Evolutionary conservation across 495 filamentous ascomycete genomes (phyloP).

Genomic region (Beverwykella pulmonaria): DNA sequence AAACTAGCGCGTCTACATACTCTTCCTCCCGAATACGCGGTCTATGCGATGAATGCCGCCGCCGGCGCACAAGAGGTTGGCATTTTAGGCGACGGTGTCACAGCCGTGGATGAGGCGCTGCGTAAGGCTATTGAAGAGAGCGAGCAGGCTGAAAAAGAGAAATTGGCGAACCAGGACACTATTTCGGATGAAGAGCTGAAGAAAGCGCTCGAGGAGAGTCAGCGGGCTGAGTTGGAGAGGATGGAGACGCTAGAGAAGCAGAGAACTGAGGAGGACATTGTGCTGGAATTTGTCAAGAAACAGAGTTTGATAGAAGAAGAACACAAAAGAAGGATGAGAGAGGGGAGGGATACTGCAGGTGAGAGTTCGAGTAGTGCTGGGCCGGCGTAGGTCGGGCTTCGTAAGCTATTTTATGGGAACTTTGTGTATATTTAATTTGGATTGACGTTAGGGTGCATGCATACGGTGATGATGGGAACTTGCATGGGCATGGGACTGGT

Average conservation of each 20-base stretch:
- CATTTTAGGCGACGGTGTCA: constrained; percentile 14
- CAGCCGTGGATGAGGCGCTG: constrained; percentile 11
- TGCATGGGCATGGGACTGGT: background rate
- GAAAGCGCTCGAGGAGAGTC: constrained; percentile 54
- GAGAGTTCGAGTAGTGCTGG: constrained; percentile 15
- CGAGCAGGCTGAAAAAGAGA: constrained; percentile 12
- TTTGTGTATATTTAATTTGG: no score
- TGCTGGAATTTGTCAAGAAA: constrained; percentile 76
- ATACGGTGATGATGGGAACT: no score
- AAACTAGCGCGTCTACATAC: constrained; percentile 35
- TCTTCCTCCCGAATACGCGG: constrained; percentile 3
- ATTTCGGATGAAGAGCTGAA: constrained; percentile 44
- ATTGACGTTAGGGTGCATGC: no score
- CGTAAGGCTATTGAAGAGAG: constrained; percentile 39
- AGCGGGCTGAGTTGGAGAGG: constrained; percentile 41
- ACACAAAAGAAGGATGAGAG: constrained; percentile 44
- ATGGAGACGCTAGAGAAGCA: constrained; percentile 48
- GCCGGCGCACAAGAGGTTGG: constrained; percentile 20
- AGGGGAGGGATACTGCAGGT: constrained; percentile 24
- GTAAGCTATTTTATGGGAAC: no score
- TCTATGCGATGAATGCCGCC: background rate
- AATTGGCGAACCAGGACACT: constrained; percentile 28
- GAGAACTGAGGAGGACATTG: constrained; percentile 68
- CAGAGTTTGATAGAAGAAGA: constrained; percentile 72
- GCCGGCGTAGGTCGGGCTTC: background rate